Base-by-base conservation (phyloP, 192 early-diverging fungal species). In the Martensiomyces pterosporus region DNA sequence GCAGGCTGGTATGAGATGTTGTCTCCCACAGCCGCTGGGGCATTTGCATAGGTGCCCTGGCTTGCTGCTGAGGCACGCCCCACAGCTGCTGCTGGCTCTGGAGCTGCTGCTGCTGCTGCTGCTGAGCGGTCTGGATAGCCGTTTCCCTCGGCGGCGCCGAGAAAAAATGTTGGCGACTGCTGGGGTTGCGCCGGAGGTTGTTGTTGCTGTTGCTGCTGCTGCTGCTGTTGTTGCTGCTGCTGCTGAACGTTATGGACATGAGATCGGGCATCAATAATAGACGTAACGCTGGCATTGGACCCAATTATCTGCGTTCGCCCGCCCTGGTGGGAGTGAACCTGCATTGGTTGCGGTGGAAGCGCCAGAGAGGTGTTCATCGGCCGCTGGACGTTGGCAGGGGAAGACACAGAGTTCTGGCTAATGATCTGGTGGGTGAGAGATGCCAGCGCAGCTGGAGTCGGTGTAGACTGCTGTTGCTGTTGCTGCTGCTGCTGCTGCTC, bases 131-230 rank as follows among this genome's bases (percentile, higher is more conserved):
- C 55, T 75, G 71, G 21, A 58, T 67, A 75, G 64, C 64, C 59
- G 64, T 57, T 67, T 75, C 71, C 63, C 64, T 67, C 71, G 63
- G 71, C 71, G 62, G 62, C 70, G 57, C 70, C 59, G 63, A 66
- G 63, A 64, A 67, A 64, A 67, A 67, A 66, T 4, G 64, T 62
- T 18, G 72, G 60, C 4, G 64, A 67, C 44, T 75, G 72, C 47
- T 73, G 72, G 2, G 63, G 53, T 24, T 65, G 69, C 35, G 48
- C 64, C 43, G 52, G 60, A 9, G 56, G 52, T 34, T 45, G 47
- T 17, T 63, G 55, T 24, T 33, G 58, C 37, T 62, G 70, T 17
- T 49, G 64, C 58, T 50, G 70, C 9, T 49, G 45, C 5, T 47
- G 29, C 22, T 41, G 17, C 39, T 41, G 39, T 14, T 17, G 22